phyloP scores from a whole-genome alignment of 352 stramenopile genomes.

The Blastocystis sp. region DNA sequence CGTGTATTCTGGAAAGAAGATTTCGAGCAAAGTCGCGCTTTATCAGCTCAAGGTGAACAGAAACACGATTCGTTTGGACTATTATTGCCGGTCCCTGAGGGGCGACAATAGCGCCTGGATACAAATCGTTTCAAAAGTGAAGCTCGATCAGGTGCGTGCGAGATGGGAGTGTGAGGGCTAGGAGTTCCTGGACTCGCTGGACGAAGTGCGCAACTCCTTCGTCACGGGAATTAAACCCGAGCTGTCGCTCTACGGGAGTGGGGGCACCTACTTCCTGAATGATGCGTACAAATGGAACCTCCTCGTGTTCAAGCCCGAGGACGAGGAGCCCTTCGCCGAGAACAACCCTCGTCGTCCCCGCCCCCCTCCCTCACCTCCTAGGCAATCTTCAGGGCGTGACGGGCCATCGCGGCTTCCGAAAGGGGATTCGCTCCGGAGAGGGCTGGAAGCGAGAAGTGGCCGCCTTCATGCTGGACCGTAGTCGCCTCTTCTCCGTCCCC shows the following conservation, averaged over 20 bases:
- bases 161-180: not conserved
- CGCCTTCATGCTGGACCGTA: conserved; percentile 90
- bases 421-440: conserved; percentile 86
- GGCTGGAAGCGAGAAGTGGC: conserved; percentile 91
- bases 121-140: conserved; percentile 8
- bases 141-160: not conserved
- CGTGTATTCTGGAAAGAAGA: conserved; percentile 24
- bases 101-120: not conserved
- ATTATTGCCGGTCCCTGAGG: not conserved
- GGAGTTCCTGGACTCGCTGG: conserved; percentile 71
- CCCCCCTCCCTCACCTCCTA: conserved; percentile 70
- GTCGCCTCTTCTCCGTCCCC: conserved; percentile 78
- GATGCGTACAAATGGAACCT: conserved; percentile 87
- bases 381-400: conserved; percentile 58
- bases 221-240: conserved; percentile 84
- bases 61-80: conserved; percentile 28
- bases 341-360: conserved; percentile 92
- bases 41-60: conserved; percentile 33
- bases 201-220: conserved; percentile 83
- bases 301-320: conserved; percentile 93
- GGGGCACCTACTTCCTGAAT: conserved; percentile 95
- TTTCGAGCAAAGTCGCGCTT: conserved; percentile 25
- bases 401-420: conserved; percentile 66
- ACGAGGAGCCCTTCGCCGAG: conserved; percentile 94
- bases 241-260: conserved; percentile 88